phyloP scores from a whole-genome alignment of 192 early-diverging fungal genomes.

The Pilobolus umbonatus region DNA sequence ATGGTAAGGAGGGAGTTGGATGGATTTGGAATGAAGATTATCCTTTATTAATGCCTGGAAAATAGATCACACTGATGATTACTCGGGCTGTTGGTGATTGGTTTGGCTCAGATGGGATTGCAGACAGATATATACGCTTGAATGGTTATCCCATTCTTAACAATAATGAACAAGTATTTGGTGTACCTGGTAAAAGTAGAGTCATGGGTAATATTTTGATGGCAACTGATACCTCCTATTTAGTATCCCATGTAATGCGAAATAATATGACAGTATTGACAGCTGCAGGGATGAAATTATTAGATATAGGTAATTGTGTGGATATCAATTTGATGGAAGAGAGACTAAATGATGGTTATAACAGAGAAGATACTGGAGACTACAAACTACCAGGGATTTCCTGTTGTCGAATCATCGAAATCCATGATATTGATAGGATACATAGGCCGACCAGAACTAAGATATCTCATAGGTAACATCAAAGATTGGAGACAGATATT shows the following conservation, averaged over 20 bases:
- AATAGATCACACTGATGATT: conserved; percentile 68
- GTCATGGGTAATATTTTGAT: not conserved
- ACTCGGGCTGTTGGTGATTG: conserved; percentile 71
- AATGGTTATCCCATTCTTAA: conserved; percentile 78
- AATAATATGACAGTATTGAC: conserved; percentile 55
- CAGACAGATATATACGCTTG: conserved; percentile 71
- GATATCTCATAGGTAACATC: conserved; percentile 46
- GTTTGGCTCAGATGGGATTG: conserved; percentile 70
- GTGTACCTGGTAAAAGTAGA: conserved; percentile 38
- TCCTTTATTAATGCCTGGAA: not conserved
- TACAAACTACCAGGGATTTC: conserved; percentile 63
- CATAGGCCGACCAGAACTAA: conserved; percentile 57
- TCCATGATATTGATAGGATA: conserved; percentile 65
- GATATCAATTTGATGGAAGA: too few species aligned
- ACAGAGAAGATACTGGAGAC: conserved; percentile 45
- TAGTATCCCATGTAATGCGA: conserved; percentile 55
- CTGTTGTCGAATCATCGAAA: conserved; percentile 62
- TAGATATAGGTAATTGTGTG: conserved; percentile 43
- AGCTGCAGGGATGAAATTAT: conserved; percentile 45
- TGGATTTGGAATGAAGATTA: conserved; percentile 2
- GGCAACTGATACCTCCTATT: not conserved
- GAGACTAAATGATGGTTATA: too few species aligned
- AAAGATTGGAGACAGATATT: too few species aligned
- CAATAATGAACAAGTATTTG: conserved; percentile 64
- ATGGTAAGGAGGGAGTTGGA: conserved; percentile 71